Percentiles rank a stretch among this genome's conserved stretches.
These are phyloP conservation scores for Cytospora piceicola DNA, from an alignment of 2,329 filamentous ascomycete genomes.

Conservation along the genomic window DNA sequence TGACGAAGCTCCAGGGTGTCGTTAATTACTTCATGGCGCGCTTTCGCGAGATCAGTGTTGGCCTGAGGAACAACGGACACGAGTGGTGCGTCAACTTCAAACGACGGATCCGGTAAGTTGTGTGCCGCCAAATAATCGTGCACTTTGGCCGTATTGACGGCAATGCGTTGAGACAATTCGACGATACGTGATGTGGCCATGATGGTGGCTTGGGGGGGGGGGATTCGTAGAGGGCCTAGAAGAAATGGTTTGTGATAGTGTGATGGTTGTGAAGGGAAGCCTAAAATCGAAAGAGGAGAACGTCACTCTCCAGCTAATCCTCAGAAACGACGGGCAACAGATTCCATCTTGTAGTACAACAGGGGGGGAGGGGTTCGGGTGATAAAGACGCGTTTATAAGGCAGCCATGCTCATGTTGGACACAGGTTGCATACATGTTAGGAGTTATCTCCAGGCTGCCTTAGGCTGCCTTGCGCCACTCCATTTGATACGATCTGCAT, in stretches of 20 bases:
- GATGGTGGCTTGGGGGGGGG: not conserved
- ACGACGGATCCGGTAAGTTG: conserved; percentile 32
- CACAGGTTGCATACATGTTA: not conserved
- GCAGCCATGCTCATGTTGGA: not conserved
- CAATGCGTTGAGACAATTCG: conserved; percentile 28
- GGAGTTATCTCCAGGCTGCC: no score
- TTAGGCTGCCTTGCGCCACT: no score
- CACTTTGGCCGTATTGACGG: conserved; percentile 32
- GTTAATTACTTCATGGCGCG: conserved; percentile 29
- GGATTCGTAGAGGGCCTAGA: not conserved
- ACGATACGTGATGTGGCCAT: conserved; percentile 13
- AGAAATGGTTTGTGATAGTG: no score
- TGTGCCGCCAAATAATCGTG: conserved; percentile 31
- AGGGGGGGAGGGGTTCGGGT: no score
- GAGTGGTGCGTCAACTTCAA: conserved; percentile 28
- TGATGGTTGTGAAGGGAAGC: not conserved
- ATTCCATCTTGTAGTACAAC: not conserved
- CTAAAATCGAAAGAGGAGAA: not conserved
- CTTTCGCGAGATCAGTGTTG: conserved; percentile 20
- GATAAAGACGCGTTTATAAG: not conserved
- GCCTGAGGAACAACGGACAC: conserved; percentile 16
- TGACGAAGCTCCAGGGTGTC: conserved; percentile 31
- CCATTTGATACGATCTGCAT: not conserved
- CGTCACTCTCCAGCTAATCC: not conserved
- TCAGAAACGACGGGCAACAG: not conserved